Conservation (phyloP, 306 rosid species). For the Trichosanthes cucumerina region DNA sequence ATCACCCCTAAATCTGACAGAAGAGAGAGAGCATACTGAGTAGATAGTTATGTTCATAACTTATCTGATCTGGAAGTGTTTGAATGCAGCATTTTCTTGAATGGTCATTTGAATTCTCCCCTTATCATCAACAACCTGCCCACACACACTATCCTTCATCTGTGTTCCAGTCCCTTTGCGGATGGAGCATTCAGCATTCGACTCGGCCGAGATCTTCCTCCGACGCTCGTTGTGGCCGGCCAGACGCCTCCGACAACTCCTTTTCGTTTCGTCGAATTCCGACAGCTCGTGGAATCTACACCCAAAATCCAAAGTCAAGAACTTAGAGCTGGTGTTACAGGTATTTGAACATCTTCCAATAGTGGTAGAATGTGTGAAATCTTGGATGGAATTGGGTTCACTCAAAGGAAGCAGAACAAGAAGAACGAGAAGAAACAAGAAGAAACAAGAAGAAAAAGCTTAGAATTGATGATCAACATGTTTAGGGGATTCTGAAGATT, state of each 20-base stretch:
- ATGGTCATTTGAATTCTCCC: conserved; percentile 38
- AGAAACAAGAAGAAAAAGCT: background rate
- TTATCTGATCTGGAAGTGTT: conserved; percentile 45
- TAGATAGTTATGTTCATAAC: background rate
- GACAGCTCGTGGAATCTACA: conserved; percentile 59
- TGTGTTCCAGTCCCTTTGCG: conserved; percentile 26
- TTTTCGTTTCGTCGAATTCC: conserved; percentile 52
- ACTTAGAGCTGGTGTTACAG: background rate
- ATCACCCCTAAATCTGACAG: conserved; percentile 29
- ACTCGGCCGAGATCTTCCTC: conserved; percentile 43
- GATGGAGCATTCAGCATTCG: conserved; percentile 44
- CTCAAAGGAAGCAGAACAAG: background rate
- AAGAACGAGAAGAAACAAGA: too few relatives aligned
- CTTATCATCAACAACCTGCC: conserved; percentile 28
- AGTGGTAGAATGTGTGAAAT: background rate
- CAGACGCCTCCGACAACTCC: conserved; percentile 66
- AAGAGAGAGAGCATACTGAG: conserved; percentile 57
- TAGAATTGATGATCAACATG: background rate
- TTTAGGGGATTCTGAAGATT: too few relatives aligned
- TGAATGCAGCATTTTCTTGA: conserved; percentile 29
- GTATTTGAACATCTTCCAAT: background rate
- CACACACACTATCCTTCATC: conserved; percentile 33
- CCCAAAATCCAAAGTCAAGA: background rate
- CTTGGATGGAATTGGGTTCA: background rate
- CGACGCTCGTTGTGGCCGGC: conserved; percentile 63